These are phyloP conservation scores for Phytophthora sp. DNA, from an alignment of 352 stramenopile genomes.

Conservation along the genomic window DNA sequence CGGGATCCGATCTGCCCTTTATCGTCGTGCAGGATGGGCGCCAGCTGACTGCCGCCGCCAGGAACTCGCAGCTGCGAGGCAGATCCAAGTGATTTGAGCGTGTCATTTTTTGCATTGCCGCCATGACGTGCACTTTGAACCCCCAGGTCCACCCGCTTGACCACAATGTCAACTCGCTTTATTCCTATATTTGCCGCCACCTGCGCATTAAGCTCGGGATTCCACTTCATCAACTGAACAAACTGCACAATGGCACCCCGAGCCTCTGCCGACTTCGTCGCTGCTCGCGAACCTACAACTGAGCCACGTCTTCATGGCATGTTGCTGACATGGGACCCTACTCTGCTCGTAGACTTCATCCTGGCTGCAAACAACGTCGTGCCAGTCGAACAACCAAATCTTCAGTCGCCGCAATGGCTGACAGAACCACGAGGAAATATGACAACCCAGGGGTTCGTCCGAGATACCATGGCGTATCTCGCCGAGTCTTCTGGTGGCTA, in stretches of 20 bases:
- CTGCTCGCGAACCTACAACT: conserved; percentile 5
- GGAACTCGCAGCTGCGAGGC: conserved; percentile 17
- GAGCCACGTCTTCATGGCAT: conserved; percentile 20
- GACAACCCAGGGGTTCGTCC: conserved; percentile 34
- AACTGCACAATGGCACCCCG: conserved; percentile 22
- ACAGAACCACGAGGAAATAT: conserved; percentile 36
- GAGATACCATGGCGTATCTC: conserved; percentile 39
- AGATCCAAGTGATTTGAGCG: conserved; percentile 15
- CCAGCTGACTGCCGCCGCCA: not conserved
- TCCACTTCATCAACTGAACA: not conserved
- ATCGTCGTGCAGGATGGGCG: too few species aligned
- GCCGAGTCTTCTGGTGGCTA: conserved; percentile 29
- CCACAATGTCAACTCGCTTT: conserved; percentile 6
- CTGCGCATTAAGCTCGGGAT: not conserved
- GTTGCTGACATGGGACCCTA: conserved; percentile 25
- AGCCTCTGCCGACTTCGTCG: conserved; percentile 19
- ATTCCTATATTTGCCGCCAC: conserved; percentile 24
- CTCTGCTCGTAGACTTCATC: conserved; percentile 27
- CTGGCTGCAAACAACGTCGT: conserved; percentile 31
- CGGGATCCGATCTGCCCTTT: conserved; percentile 2
- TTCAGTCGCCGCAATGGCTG: conserved; percentile 33
- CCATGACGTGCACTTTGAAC: not conserved
- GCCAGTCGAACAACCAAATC: conserved; percentile 29
- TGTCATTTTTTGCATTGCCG: conserved; percentile 16
- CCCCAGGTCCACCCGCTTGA: too few species aligned